Evolutionary conservation across 805 yeast species (phyloP), one percentile per base, ranked within the genome.

Genomic region (Saccharomycopsis javanensis): DNA sequence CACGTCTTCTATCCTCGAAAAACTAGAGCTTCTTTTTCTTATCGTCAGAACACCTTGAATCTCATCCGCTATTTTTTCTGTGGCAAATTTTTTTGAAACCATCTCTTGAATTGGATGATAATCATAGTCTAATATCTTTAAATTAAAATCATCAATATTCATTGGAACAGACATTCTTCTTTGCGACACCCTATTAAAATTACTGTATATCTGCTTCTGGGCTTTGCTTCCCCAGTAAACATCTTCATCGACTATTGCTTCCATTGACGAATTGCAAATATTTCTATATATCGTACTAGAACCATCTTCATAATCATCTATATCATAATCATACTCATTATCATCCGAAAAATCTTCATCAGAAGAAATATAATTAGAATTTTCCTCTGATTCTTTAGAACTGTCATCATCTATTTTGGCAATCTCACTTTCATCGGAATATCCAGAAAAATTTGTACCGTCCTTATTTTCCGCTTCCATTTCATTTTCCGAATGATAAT

Each of bases 161-260:
- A 66, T 66, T 0, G 79, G 79, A 50, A 70, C 67, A n/a, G 79
- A 72, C 18, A 67, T 65, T 53, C 79, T 65, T 63, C 79, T 63
- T 15, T 66, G 64, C 4, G 48, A 42, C 1, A 42, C 23, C 3
- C 23, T 42, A 6, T 42, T 28, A 20, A 42, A 42, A 16, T 42
- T 42, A 42, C 23, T 42, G 13, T 42, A 42, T 42, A 42, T 42
- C 2, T n/a, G 48, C 13, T 42, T 42, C 28, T 42, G 48, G 11
- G n/a, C 25, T 25, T 42, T 42, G 48, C 48, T 42, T 42, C 48
- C 48, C 48, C 48, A 42, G 25, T 20, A 42, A 20, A 42, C 48
- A 28, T 27, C 37, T n/a, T 31, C 27, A 53, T 56, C 60, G 30
- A 57, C 30, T 11, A 57, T 55, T 5, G 53, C 60, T 28, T 54